These are phyloP conservation scores for Lactarius evosmus DNA, from an alignment of 768 basidiomycete genomes.

Conservation along the genomic window DNA sequence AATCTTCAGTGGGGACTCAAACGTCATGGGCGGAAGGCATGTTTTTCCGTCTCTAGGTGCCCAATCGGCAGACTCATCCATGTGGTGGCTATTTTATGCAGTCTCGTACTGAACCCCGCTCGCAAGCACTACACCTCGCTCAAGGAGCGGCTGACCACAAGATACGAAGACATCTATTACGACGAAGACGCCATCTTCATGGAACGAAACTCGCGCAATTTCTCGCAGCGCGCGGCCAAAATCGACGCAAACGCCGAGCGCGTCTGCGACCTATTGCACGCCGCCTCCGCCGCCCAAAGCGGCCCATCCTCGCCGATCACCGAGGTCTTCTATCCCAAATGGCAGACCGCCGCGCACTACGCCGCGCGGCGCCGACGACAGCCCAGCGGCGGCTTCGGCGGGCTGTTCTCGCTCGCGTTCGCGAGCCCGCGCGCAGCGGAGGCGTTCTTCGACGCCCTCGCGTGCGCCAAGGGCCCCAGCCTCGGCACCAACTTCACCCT, in stretches of 20 bases:
- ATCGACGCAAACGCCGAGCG: constrained; percentile 84
- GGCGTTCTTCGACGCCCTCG: constrained; percentile 82
- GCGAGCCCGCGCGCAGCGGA: constrained; percentile 59
- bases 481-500: constrained; percentile 96
- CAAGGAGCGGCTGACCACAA: constrained; percentile 51
- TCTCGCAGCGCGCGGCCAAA: constrained; percentile 62
- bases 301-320: constrained; percentile 46
- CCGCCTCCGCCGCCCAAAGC: constrained; percentile 54
- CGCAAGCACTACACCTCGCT: constrained; percentile 65
- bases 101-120: constrained; percentile 83
- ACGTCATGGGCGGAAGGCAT: constrained; percentile 98
- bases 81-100: constrained; percentile 39
- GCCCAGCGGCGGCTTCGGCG: constrained; percentile 53
- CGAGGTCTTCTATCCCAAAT: constrained; percentile 89
- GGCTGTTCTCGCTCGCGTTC: constrained; percentile 86
- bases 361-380: constrained; percentile 50
- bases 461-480: constrained; percentile 85
- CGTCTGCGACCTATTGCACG: constrained; percentile 73
- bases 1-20: constrained; percentile 90
- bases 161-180: constrained; percentile 85
- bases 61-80: not conserved
- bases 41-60: constrained; percentile 28
- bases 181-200: constrained; percentile 92
- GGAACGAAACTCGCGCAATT: constrained; percentile 98
- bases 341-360: constrained; percentile 67